Percentiles rank a stretch among this genome's conserved stretches.
These are phyloP conservation scores for Naegleria lovaniensis DNA, from an alignment of 208 protist genomes.

Conservation along the genomic window DNA sequence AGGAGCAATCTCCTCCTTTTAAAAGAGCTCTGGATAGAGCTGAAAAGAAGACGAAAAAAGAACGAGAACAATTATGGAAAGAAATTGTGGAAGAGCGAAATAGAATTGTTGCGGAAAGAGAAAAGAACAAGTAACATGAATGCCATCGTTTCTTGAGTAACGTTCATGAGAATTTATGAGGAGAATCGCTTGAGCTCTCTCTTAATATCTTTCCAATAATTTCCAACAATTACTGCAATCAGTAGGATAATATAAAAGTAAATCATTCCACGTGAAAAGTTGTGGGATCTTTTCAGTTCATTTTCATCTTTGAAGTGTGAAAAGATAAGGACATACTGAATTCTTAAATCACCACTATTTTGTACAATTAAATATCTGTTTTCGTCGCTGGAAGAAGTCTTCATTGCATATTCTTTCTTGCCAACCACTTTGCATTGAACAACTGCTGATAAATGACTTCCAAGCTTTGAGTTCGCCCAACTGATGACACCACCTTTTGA, in stretches of 20 bases:
- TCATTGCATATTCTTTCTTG: background rate
- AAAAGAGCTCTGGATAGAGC: background rate
- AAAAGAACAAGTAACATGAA: background rate
- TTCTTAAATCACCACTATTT: background rate
- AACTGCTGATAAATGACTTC: background rate
- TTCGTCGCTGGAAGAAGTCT: background rate
- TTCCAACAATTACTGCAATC: background rate
- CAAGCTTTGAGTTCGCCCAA: background rate
- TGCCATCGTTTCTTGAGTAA: no score
- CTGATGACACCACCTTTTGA: background rate
- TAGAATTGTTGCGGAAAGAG: background rate
- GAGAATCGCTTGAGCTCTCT: background rate
- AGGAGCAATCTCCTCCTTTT: background rate
- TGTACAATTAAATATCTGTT: slow-evolving; percentile 2
- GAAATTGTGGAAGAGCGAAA: background rate
- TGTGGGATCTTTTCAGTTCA: background rate
- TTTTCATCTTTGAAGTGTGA: background rate
- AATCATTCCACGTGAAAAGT: background rate
- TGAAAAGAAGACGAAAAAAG: background rate
- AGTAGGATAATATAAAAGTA: background rate
- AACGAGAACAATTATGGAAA: background rate
- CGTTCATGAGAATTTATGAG: background rate
- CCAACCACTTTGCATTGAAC: background rate
- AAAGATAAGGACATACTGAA: background rate
- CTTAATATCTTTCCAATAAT: background rate